Conservation (phyloP, 2,329 filamentous ascomycete genomes). For the Ophiosphaerella korrae region DNA sequence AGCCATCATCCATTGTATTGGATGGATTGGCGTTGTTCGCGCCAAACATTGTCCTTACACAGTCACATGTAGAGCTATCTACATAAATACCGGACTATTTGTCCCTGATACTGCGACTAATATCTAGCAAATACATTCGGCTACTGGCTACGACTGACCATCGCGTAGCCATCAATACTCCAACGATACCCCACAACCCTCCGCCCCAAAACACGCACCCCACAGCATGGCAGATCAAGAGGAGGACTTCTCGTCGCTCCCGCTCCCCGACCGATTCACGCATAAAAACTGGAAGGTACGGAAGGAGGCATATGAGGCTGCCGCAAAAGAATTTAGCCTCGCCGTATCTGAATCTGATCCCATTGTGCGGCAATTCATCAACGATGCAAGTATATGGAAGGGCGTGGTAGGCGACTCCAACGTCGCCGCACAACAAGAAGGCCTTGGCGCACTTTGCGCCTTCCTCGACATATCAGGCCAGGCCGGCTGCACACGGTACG, state of each 20-base stretch:
- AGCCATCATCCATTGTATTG: too few species aligned
- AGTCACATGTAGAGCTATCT: too few species aligned
- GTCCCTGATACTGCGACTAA: not conserved
- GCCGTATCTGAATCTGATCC: slow-evolving; percentile 85
- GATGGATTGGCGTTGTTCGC: too few species aligned
- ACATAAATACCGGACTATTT: not conserved
- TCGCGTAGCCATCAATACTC: not conserved
- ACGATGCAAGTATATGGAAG: slow-evolving; percentile 88
- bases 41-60: too few species aligned
- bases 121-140: too few species aligned
- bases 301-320: slow-evolving; percentile 93
- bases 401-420: slow-evolving; percentile 91
- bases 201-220: slow-evolving; percentile 9
- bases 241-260: slow-evolving; percentile 78
- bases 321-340: slow-evolving; percentile 81
- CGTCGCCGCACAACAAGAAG: slow-evolving; percentile 94
- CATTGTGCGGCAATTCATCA: slow-evolving; percentile 83
- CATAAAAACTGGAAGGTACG: slow-evolving; percentile 98
- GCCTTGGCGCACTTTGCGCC: slow-evolving; percentile 81
- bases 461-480: slow-evolving; percentile 90
- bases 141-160: slow-evolving; percentile 3
- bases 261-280: slow-evolving; percentile 77
- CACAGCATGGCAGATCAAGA: slow-evolving; percentile 76
- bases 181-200: slow-evolving; percentile 5
- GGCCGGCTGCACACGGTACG: slow-evolving; percentile 73